Percentiles rank a stretch among this genome's conserved stretches.
These are phyloP conservation scores for Acidomyces sp. DNA, from an alignment of 495 filamentous ascomycete genomes.

Conservation along the genomic window DNA sequence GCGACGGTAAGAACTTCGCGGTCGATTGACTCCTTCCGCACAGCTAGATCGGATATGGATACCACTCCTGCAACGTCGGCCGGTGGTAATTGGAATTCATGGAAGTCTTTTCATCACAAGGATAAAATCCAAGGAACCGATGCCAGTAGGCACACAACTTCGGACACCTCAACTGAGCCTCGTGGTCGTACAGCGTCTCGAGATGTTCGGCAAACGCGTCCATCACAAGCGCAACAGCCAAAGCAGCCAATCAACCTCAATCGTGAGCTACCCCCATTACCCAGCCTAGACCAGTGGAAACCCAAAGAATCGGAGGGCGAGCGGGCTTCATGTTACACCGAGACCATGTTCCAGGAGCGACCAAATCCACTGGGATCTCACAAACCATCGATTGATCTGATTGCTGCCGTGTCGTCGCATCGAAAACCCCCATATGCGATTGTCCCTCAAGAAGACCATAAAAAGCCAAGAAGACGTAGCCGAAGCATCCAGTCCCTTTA, in stretches of 20 bases:
- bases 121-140: not conserved
- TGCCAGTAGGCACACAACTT: conserved; percentile 8
- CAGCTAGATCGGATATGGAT: not conserved
- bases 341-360: not conserved
- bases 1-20: not conserved
- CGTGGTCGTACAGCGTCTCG: not conserved
- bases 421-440: too few species aligned
- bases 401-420: too few species aligned
- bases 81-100: conserved; percentile 3
- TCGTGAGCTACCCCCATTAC: conserved; percentile 31
- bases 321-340: too few species aligned
- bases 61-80: conserved; percentile 2
- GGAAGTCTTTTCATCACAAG: not conserved
- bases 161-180: not conserved
- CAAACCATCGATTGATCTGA: not conserved
- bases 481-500: not conserved
- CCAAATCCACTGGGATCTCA: not conserved
- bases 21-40: conserved; percentile 12
- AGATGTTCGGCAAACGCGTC: not conserved
- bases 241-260: conserved; percentile 28
- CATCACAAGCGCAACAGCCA: conserved; percentile 11
- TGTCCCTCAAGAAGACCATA: too few species aligned
- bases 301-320: conserved; percentile 8
- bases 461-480: conserved; percentile 1
- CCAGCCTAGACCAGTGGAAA: conserved; percentile 29